Percentiles rank a stretch among this genome's conserved stretches.
Evolutionary conservation across 1,284 basidiomycete species (phyloP).

Genomic region (Cryptococcus neoformans): DNA sequence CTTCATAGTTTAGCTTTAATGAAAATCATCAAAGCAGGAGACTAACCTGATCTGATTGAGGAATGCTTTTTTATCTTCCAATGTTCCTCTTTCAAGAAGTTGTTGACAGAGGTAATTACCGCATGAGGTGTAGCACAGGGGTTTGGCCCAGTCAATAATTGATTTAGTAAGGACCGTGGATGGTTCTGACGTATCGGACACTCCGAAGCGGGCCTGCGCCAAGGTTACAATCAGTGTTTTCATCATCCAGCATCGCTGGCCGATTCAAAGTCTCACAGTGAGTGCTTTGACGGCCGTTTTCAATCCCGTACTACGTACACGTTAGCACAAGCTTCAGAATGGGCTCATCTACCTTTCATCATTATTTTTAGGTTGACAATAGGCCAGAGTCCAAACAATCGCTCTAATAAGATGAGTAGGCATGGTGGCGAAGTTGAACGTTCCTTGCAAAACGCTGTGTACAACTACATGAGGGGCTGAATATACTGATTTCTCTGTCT

Average conservation of each 20-base stretch:
- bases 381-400: conserved; percentile 39
- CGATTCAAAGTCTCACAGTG: conserved; percentile 20
- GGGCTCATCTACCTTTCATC: conserved; percentile 25
- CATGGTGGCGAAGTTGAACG: conserved; percentile 27
- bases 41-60: conserved; percentile 37
- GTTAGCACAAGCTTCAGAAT: background rate
- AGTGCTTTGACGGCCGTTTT: conserved; percentile 38
- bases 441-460: conserved; percentile 18
- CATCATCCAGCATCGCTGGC: background rate
- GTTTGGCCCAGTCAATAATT: conserved; percentile 37
- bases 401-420: conserved; percentile 21
- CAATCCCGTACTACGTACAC: conserved; percentile 20
- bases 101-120: conserved; percentile 47
- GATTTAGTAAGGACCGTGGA: conserved; percentile 18
- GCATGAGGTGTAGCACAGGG: conserved; percentile 43
- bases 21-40: background rate
- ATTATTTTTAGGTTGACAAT: conserved; percentile 32
- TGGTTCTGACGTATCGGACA: conserved; percentile 9
- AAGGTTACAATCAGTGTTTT: background rate
- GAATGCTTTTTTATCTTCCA: conserved; percentile 35
- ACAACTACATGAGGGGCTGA: conserved; percentile 10
- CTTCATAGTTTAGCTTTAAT: conserved; percentile 11
- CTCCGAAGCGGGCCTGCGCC: conserved; percentile 15
- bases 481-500: background rate
- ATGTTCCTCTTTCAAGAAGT: conserved; percentile 35